phyloP scores from a whole-genome alignment of 257 asterid species.

The Capsicum pubescens region DNA sequence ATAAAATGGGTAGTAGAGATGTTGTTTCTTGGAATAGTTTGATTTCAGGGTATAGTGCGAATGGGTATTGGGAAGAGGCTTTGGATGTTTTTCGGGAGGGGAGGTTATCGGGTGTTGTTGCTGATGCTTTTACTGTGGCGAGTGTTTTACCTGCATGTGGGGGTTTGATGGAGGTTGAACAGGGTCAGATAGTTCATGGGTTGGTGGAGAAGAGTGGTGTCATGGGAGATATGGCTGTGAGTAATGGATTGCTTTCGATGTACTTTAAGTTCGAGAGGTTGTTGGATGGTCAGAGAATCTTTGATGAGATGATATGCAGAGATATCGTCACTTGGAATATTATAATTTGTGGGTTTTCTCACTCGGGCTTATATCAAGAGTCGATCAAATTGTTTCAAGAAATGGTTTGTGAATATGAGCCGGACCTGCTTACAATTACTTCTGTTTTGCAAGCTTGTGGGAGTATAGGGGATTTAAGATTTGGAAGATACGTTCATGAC shows the following conservation, averaged over 20 bases:
- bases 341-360: conserved; percentile 65
- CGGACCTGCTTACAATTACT: conserved; percentile 70
- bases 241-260: conserved; percentile 70
- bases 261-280: conserved; percentile 66
- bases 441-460: conserved; percentile 78
- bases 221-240: conserved; percentile 49
- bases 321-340: conserved; percentile 80
- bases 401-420: conserved; percentile 56
- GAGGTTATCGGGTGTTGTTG: conserved; percentile 50
- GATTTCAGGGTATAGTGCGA: conserved; percentile 74
- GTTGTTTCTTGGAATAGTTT: conserved; percentile 86
- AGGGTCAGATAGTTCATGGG: conserved; percentile 68
- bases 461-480: conserved; percentile 54
- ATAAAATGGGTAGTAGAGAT: conserved; percentile 65
- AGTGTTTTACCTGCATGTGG: conserved; percentile 67
- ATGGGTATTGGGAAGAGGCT: conserved; percentile 67
- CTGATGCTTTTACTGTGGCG: conserved; percentile 62
- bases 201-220: conserved; percentile 69
- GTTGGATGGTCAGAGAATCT: conserved; percentile 50
- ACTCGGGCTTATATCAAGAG: conserved; percentile 57
- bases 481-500: conserved; percentile 65
- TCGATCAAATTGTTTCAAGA: conserved; percentile 56
- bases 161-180: conserved; percentile 57
- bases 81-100: conserved; percentile 48
- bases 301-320: conserved; percentile 62